Conservation (phyloP, 306 rosid genomes). For the Pyrus betulifolia region DNA sequence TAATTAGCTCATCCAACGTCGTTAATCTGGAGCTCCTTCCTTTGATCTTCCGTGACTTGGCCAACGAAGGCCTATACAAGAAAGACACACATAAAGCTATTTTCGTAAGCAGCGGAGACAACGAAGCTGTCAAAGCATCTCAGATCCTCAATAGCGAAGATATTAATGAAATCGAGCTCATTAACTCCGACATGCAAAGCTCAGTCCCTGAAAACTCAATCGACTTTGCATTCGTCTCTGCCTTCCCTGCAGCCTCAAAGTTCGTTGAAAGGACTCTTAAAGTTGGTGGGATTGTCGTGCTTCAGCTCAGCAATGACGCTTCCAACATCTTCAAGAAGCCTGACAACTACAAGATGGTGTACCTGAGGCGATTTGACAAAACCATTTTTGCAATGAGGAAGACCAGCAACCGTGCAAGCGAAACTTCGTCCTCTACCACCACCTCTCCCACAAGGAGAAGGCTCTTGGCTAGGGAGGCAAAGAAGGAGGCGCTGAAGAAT, state of each 20-base stretch:
- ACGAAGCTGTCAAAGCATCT: not conserved
- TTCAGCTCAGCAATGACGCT: constrained; percentile 6
- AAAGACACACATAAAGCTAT: constrained; percentile 7
- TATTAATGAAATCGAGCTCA: constrained; percentile 9
- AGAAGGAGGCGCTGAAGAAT: constrained; percentile 52
- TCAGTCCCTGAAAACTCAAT: constrained; percentile 5
- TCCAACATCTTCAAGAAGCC: constrained; percentile 11
- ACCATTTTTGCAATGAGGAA: constrained; percentile 48
- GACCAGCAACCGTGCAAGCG: not conserved
- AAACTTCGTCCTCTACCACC: not conserved
- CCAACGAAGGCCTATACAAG: constrained; percentile 41
- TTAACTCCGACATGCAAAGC: constrained; percentile 26
- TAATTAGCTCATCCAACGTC: not conserved
- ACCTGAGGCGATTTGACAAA: constrained; percentile 26
- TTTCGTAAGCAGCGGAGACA: constrained; percentile 2
- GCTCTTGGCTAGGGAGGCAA: constrained; percentile 32
- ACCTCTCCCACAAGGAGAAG: constrained; percentile 24
- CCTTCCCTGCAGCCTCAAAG: constrained; percentile 15
- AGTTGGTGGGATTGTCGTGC: constrained; percentile 24
- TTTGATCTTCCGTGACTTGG: constrained; percentile 32
- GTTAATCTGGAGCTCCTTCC: constrained; percentile 15
- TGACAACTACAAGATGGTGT: constrained; percentile 29
- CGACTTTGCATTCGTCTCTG: constrained; percentile 34
- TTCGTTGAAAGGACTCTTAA: constrained; percentile 45
- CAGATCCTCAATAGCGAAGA: not conserved